phyloP scores from a whole-genome alignment of 2,329 filamentous ascomycete genomes.

The Epichloe uncinata region DNA sequence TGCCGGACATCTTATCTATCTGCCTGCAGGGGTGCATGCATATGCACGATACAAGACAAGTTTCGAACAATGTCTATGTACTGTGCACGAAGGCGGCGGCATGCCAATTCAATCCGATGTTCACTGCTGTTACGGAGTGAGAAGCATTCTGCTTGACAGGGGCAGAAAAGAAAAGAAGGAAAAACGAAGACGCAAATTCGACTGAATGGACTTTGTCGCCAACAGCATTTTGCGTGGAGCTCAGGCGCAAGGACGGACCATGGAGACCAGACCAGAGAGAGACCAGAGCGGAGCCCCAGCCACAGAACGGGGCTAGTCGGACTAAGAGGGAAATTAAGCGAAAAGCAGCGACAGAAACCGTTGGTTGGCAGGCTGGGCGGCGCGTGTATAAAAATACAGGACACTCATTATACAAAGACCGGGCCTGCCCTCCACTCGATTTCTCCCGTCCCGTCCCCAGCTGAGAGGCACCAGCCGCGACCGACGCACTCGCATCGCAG shows the following conservation, averaged over 20 bases:
- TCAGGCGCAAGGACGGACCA: no score
- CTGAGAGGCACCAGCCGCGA: conserved; percentile 1
- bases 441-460: conserved; percentile 19
- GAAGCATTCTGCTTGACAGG: neutral
- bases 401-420: conserved; percentile 30
- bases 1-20: no score
- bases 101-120: no score
- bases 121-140: no score
- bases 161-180: neutral
- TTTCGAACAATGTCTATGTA: neutral
- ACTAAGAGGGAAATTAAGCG: conserved; percentile 25
- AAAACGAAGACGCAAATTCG: neutral
- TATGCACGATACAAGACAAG: neutral
- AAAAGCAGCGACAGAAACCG: conserved; percentile 19
- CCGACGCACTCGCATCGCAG: neutral
- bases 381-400: conserved; percentile 32
- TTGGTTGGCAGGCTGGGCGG: conserved; percentile 16
- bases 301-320: conserved; percentile 17
- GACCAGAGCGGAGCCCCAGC: conserved; percentile 1
- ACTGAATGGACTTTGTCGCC: no score
- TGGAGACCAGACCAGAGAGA: neutral
- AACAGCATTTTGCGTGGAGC: neutral
- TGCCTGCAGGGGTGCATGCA: neutral
- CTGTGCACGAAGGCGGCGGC: neutral
- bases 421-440: conserved; percentile 30